These are phyloP conservation scores for Fusarium gaditjirri DNA, from an alignment of 2,329 filamentous ascomycete species.

Conservation along the genomic window DNA sequence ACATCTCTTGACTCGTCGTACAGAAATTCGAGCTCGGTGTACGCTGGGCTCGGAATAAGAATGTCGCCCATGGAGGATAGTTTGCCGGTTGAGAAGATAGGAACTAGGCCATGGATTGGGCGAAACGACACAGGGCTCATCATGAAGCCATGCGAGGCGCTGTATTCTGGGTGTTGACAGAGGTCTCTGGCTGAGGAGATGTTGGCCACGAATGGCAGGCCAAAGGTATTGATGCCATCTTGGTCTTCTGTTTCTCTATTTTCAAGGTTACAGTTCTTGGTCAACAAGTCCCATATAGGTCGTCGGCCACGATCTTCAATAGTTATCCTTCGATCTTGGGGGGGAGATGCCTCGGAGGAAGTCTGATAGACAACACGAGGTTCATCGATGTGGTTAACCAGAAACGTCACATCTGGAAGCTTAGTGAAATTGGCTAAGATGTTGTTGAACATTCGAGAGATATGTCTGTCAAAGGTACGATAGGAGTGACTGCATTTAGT, in stretches of 20 bases:
- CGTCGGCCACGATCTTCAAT: conserved; percentile 39
- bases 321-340: not conserved
- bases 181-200: conserved; percentile 48
- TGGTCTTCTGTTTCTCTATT: not conserved
- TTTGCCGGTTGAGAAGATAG: conserved; percentile 58
- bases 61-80: conserved; percentile 62
- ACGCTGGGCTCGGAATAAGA: conserved; percentile 61
- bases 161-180: conserved; percentile 58
- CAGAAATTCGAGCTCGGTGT: conserved; percentile 52
- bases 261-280: conserved; percentile 40
- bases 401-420: conserved; percentile 53
- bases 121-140: conserved; percentile 55
- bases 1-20: conserved; percentile 56
- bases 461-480: conserved; percentile 49
- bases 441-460: conserved; percentile 46
- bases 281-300: conserved; percentile 48
- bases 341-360: not conserved
- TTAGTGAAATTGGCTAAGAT: conserved; percentile 41
- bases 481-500: conserved; percentile 49
- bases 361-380: conserved; percentile 53
- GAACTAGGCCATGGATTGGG: conserved; percentile 53
- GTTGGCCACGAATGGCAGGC: conserved; percentile 53
- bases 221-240: conserved; percentile 35
- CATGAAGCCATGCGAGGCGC: conserved; percentile 57
- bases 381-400: conserved; percentile 61